phyloP scores from a whole-genome alignment of 2,329 filamentous ascomycete genomes.

The Trichophyton mentagrophytes region DNA sequence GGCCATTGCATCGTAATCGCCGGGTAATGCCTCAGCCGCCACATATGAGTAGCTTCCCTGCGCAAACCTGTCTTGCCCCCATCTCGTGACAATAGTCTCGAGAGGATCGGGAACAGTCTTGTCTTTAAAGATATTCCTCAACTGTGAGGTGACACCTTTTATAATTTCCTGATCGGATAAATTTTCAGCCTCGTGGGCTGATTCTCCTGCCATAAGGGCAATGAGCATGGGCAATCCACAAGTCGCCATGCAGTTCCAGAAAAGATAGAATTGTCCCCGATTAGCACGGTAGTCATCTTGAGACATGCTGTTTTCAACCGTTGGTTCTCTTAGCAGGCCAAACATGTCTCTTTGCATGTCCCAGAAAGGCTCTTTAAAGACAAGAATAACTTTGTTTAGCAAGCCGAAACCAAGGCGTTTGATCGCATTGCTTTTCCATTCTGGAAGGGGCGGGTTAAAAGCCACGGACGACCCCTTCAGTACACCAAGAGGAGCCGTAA shows the following conservation, averaged over 20 bases:
- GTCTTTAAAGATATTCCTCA: conserved; percentile 60
- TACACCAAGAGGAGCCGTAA: conserved; percentile 81
- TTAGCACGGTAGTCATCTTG: conserved; percentile 67
- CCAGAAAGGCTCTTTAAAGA: conserved; percentile 87
- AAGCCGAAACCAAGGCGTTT: conserved; percentile 79
- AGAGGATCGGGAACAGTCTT: conserved; percentile 58
- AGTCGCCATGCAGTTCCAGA: conserved; percentile 90
- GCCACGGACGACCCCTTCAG: conserved; percentile 67
- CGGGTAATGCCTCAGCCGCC: conserved; percentile 63
- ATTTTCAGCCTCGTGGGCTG: conserved; percentile 75
- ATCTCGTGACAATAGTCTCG: conserved; percentile 82
- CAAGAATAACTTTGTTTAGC: conserved; percentile 86
- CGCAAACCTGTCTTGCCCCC: conserved; percentile 84
- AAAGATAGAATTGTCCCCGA: conserved; percentile 89
- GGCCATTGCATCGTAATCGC: conserved; percentile 90
- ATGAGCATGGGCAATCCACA: conserved; percentile 78
- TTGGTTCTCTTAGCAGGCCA: conserved; percentile 68
- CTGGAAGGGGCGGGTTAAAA: conserved; percentile 84
- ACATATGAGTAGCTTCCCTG: conserved; percentile 92
- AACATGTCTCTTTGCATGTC: conserved; percentile 84
- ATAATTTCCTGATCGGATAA: conserved; percentile 64
- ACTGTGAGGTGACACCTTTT: conserved; percentile 63
- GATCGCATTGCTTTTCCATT: conserved; percentile 73
- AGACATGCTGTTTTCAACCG: conserved; percentile 54
- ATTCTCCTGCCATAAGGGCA: conserved; percentile 89